Base-by-base conservation (phyloP, 106 monocot genomes). In the Dendrobium officinale region DNA sequence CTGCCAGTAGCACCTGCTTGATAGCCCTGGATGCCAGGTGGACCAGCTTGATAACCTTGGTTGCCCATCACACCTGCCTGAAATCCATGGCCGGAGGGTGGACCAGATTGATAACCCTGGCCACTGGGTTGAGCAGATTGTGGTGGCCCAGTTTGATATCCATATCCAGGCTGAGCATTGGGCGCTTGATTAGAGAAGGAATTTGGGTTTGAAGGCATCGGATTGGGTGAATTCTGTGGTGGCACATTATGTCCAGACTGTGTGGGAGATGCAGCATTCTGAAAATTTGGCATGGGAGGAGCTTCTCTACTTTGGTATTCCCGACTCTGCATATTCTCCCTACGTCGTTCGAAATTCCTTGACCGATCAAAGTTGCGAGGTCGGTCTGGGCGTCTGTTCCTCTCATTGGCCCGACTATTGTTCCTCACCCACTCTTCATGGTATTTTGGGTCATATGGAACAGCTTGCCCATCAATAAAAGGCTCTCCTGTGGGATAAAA, bases 391-490 rank as follows among this genome's bases (percentile, higher is more conserved):
- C 97, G 92, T 17, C 94, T 81, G 6, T 91, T 89, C 61, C 97
- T 86, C 56, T 98, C 94, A 1, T 91, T 89, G 6, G 97, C 91
- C 40, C 94, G 92, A 10, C 88, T 86, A 77, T 92, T 92, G 75
- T 94, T 94, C 13, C 89, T 82, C 10, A 92, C 92, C 92, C 92
- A 92, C 80, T 92, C 92, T 48, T 90, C 92, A 44, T 95, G 92
- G 82, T 90, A 95, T 61, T 90, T 90, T 1, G 94, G 97, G 77
- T 98, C 97, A 59, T 98, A 98, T 16, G 97, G 97, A 31, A 95
- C 92, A 31, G 97, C 94, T 82, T 98, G 74, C 37, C 97, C 97
- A 81, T 98, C 77, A 67, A 98, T 94, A 75, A 98, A 98, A 26
- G 97, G 97, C 61, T 98, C 97, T 11, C 97, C 97, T 98, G 84